Evolutionary conservation across 495 filamentous ascomycete species (phyloP).

Genomic region (Penicillium canescens): DNA sequence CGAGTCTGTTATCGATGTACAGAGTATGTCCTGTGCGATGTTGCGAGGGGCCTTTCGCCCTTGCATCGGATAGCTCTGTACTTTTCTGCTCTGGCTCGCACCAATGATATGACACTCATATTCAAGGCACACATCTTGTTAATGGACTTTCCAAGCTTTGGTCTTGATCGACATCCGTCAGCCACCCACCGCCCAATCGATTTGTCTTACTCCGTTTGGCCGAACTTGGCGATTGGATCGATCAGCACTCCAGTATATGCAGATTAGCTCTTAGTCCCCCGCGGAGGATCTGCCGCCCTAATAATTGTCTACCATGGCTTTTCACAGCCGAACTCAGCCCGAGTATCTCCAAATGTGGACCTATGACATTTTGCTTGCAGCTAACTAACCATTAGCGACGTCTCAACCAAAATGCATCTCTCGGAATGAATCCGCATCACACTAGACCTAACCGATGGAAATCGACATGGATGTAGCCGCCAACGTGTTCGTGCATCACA

Average conservation of each 20-base stretch:
- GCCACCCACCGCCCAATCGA: background rate
- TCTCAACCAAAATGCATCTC: background rate
- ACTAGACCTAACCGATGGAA: no score
- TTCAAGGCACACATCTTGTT: background rate
- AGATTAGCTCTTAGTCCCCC: background rate
- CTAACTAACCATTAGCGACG: background rate
- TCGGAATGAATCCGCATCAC: no score
- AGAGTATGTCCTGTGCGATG: background rate
- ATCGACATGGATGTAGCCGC: background rate
- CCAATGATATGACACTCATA: background rate
- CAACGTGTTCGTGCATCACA: background rate
- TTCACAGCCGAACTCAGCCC: background rate
- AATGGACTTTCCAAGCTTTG: background rate
- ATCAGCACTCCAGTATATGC: background rate
- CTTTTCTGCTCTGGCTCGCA: background rate
- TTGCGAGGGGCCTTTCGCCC: background rate
- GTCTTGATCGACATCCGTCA: background rate
- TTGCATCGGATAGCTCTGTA: background rate
- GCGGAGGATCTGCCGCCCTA: conserved; percentile 1
- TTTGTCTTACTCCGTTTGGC: conserved; percentile 1
- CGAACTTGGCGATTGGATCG: conserved; percentile 1
- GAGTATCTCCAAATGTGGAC: background rate
- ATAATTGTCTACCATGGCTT: background rate
- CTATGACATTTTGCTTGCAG: background rate
- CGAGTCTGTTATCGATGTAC: no score